Conservation (phyloP, 2,329 filamentous ascomycete species). For the Verticillium longisporum region DNA sequence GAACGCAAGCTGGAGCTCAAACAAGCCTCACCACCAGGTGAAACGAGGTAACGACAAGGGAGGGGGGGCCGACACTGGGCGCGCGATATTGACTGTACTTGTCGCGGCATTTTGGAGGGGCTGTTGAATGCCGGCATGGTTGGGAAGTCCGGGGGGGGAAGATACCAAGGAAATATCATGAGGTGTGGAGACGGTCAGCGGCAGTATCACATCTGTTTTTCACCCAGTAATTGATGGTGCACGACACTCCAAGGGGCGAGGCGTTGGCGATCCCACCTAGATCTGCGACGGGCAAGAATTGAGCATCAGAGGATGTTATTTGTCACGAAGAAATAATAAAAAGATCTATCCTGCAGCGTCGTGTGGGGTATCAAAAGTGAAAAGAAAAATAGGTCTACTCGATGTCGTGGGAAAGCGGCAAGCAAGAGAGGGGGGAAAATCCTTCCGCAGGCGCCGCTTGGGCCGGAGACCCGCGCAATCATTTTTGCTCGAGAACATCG, state of each 20-base stretch:
- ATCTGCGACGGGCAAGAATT: not conserved
- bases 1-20: conserved; percentile 48
- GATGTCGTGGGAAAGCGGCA: not conserved
- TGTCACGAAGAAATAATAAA: not conserved
- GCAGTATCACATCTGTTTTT: not conserved
- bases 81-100: too few species aligned
- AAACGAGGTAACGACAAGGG: not conserved
- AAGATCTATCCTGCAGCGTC: not conserved
- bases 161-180: not conserved
- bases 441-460: too few species aligned
- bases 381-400: not conserved
- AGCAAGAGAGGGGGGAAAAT: too few species aligned
- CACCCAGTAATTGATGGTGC: not conserved
- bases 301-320: not conserved
- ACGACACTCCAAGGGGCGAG: not conserved
- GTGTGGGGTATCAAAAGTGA: not conserved
- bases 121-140: too few species aligned
- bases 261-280: not conserved
- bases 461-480: too few species aligned
- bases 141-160: too few species aligned
- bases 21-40: not conserved
- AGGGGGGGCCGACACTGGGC: too few species aligned
- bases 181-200: not conserved
- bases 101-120: too few species aligned
- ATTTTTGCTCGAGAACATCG: conserved; percentile 56